phyloP scores from a whole-genome alignment of 2,329 filamentous ascomycete genomes.

The Colletotrichum ledebouriae region DNA sequence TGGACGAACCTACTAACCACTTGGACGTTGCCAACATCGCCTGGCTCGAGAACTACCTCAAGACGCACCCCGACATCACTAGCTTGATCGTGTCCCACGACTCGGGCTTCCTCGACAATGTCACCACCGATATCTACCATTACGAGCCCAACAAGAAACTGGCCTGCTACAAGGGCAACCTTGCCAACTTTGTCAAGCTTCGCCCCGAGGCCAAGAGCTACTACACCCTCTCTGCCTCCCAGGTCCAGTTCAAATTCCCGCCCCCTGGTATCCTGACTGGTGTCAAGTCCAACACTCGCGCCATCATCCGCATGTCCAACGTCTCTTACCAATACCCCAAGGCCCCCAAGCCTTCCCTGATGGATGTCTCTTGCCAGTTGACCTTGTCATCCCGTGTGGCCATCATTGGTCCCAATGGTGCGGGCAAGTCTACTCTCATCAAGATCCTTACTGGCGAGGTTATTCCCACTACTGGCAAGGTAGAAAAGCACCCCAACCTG shows the following conservation, averaged over 20 bases:
- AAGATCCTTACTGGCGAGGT: conserved; percentile 96
- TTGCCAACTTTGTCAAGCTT: conserved; percentile 85
- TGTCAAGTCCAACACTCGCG: conserved; percentile 93
- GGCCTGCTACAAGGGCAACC: conserved; percentile 85
- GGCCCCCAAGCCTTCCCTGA: conserved; percentile 86
- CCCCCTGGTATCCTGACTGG: conserved; percentile 93
- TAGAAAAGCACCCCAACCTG: conserved; percentile 98
- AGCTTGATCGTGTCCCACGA: conserved; percentile 99
- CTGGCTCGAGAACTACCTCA: conserved; percentile 96
- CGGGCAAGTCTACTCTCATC: conserved; percentile 97
- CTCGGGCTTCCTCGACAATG: conserved; percentile 95
- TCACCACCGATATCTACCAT: conserved; percentile 99
- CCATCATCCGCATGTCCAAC: conserved; percentile 95
- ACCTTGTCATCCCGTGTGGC: conserved; percentile 92
- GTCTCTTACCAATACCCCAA: conserved; percentile 96
- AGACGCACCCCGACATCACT: conserved; percentile 95
- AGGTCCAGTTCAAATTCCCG: conserved; percentile 98
- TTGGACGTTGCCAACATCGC: conserved; percentile 96
- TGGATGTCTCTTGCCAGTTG: conserved; percentile 88
- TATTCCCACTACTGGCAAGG: conserved; percentile 84
- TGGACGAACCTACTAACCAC: conserved; percentile 99
- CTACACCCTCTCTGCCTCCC: conserved; percentile 91
- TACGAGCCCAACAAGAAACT: conserved; percentile 98
- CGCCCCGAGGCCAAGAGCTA: conserved; percentile 97
- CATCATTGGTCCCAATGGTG: conserved; percentile 97